Evolutionary conservation across 257 asterid species (phyloP).

Genomic region (Solanum appendiculatum): DNA sequence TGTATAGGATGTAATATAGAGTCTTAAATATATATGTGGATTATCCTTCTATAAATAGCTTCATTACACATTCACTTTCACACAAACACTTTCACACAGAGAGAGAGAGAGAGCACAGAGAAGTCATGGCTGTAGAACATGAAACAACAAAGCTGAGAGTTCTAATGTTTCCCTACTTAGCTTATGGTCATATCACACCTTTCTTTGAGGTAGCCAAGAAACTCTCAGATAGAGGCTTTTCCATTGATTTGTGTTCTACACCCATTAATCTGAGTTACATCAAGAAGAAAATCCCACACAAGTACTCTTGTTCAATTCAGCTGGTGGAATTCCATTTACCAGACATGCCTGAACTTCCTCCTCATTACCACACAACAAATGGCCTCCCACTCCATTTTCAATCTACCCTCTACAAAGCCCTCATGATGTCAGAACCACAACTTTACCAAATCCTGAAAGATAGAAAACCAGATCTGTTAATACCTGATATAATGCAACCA

Average conservation of each 20-base stretch:
- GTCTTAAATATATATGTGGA: neutral
- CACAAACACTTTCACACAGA: neutral
- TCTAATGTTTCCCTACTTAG: conserved; percentile 1
- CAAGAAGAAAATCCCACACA: conserved; percentile 8
- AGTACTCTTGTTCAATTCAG: conserved; percentile 8
- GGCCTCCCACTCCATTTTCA: conserved; percentile 11
- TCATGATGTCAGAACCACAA: conserved; percentile 11
- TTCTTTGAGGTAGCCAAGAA: conserved; percentile 28
- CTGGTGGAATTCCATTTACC: conserved; percentile 31
- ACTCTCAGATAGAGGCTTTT: conserved; percentile 16
- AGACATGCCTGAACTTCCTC: neutral
- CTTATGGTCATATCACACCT: conserved; percentile 40
- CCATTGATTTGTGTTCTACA: neutral
- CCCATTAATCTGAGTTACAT: conserved; percentile 24
- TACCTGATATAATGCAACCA: conserved; percentile 18
- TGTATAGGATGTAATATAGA: neutral
- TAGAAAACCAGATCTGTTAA: conserved; percentile 24
- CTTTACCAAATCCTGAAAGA: conserved; percentile 7
- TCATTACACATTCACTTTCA: neutral
- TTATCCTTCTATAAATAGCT: too few species aligned
- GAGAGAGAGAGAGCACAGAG: neutral
- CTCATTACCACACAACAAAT: neutral
- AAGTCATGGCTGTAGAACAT: neutral
- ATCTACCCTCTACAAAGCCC: conserved; percentile 17
- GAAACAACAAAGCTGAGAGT: neutral